Conservation (phyloP, 169 alveolate genomes). For the Plasmodium gonderi region DNA sequence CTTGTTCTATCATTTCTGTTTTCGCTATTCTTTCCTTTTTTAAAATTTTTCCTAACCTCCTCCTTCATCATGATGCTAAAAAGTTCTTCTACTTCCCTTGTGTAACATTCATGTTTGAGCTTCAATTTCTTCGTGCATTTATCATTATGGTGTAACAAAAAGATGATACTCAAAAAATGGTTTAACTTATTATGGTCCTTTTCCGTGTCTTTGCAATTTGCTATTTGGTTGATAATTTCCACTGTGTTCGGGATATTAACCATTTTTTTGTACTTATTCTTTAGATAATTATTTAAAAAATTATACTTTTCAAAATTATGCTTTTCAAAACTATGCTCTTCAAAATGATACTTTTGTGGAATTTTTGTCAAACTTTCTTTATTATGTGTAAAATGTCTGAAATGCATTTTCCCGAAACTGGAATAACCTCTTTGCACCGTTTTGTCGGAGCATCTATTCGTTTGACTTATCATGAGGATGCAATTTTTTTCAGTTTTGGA, state of each 20-base stretch:
- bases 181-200: neutral
- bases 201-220: neutral
- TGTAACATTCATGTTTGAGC: slow-evolving; percentile 36
- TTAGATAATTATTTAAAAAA: slow-evolving; percentile 41
- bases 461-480: neutral
- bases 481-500: too few species aligned
- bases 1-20: neutral
- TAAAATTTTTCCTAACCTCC: neutral
- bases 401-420: neutral
- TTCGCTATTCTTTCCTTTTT: neutral
- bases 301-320: slow-evolving; percentile 5
- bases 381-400: neutral
- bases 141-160: slow-evolving; percentile 11
- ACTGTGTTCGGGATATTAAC: slow-evolving; percentile 22
- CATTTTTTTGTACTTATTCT: neutral
- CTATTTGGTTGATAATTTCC: slow-evolving; percentile 15
- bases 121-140: slow-evolving; percentile 8
- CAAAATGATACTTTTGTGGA: neutral
- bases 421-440: neutral
- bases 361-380: neutral
- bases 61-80: neutral
- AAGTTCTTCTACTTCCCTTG: slow-evolving; percentile 34
- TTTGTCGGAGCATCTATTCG: neutral
- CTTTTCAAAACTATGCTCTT: neutral
- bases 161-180: neutral